Percentiles rank a stretch among this genome's conserved stretches.
These are phyloP conservation scores for Colletotrichum eremochloae DNA, from an alignment of 2,329 filamentous ascomycete genomes.

Conservation along the genomic window DNA sequence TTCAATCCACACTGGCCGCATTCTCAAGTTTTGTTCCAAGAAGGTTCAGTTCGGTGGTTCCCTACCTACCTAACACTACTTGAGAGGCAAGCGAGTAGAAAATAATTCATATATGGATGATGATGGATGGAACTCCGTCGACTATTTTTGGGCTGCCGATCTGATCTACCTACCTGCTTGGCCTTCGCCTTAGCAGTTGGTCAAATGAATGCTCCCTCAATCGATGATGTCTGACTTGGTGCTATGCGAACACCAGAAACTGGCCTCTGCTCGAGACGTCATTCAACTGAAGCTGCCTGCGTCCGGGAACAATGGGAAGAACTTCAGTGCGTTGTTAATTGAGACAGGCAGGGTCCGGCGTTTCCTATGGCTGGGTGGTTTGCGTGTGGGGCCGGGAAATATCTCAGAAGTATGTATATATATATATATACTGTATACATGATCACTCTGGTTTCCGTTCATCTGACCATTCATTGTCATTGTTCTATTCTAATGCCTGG, in stretches of 20 bases:
- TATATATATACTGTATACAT: neutral
- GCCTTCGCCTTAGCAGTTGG: neutral
- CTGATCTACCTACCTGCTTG: too few species aligned
- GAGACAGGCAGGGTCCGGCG: neutral
- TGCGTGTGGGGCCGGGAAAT: neutral
- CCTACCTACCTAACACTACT: neutral
- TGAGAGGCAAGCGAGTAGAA: neutral
- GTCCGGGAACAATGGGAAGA: neutral
- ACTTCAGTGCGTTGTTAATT: slow-evolving; percentile 1
- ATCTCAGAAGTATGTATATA: neutral
- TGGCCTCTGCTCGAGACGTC: neutral
- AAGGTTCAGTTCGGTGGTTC: neutral
- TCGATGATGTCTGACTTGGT: neutral
- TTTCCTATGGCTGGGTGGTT: slow-evolving; percentile 9
- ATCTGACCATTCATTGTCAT: neutral
- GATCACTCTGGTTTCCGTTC: slow-evolving; percentile 10
- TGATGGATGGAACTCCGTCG: neutral
- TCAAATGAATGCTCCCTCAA: neutral
- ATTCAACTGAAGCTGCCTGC: neutral
- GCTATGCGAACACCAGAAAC: neutral
- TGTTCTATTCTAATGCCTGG: neutral
- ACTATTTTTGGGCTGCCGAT: neutral
- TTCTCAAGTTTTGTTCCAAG: slow-evolving; percentile 19
- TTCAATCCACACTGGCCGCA: slow-evolving; percentile 43
- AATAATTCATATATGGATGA: neutral